A percentile compares a stretch with the other conserved stretches of the same genome.
Evolutionary conservation across 441 rosid genomes (phyloP).

Genomic region (Hura crepitans): DNA sequence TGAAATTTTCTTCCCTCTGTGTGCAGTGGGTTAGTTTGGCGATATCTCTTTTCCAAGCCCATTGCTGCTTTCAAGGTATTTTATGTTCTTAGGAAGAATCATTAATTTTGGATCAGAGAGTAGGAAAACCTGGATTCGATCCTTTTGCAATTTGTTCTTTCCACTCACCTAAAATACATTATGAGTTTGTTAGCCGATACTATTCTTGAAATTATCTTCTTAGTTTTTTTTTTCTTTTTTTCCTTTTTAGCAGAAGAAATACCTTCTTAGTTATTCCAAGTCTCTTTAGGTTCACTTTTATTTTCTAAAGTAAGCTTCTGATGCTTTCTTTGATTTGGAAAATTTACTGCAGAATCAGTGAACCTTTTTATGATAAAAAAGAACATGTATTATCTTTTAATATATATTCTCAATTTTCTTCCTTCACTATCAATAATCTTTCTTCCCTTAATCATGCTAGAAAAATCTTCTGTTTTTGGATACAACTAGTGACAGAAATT

Average conservation of each 20-base stretch:
- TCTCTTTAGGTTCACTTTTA: not conserved
- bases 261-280: not conserved
- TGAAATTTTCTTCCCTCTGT: slow-evolving; percentile 24
- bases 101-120: not conserved
- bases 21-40: slow-evolving; percentile 74
- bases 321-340: not conserved
- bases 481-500: not conserved
- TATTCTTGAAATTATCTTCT: not conserved
- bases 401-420: not conserved
- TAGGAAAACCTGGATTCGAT: not conserved
- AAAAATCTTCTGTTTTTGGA: not conserved
- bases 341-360: not conserved
- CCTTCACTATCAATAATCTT: not conserved
- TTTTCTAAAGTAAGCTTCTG: not conserved
- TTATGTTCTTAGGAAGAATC: slow-evolving; percentile 10
- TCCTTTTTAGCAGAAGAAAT: too few relatives aligned
- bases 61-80: slow-evolving; percentile 78
- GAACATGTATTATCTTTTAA: not conserved
- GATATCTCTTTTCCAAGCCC: slow-evolving; percentile 84
- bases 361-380: not conserved
- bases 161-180: not conserved
- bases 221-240: too few relatives aligned
- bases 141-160: not conserved
- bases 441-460: not conserved
- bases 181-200: not conserved